A percentile compares a stretch with the other conserved stretches of the same genome.
Conservation (phyloP, 768 basidiomycete species). For the Rhizopogon sp. region DNA sequence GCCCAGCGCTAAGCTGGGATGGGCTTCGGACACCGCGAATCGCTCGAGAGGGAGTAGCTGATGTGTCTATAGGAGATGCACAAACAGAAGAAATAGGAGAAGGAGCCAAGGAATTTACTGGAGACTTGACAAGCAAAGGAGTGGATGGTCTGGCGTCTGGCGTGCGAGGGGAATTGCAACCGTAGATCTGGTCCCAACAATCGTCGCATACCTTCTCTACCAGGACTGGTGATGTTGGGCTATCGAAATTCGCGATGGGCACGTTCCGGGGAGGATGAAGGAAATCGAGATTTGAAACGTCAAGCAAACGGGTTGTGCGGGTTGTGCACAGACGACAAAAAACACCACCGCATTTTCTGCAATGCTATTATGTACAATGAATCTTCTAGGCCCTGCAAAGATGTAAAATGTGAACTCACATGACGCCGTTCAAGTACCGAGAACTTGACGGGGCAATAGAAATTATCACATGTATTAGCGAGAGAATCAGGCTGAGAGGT, state of each 20-base stretch:
- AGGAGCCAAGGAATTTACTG: constrained; percentile 25
- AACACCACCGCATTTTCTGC: constrained; percentile 79
- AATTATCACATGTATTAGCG: constrained; percentile 65
- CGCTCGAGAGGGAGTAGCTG: constrained; percentile 13
- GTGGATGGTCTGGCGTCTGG: constrained; percentile 33
- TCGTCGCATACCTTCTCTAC: constrained; percentile 69
- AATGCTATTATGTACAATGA: constrained; percentile 48
- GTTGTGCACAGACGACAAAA: constrained; percentile 64
- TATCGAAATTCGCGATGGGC: constrained; percentile 53
- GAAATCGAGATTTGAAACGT: constrained; percentile 67
- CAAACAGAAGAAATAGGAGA: constrained; percentile 31
- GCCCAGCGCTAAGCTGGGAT: constrained; percentile 23
- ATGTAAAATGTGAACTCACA: constrained; percentile 36
- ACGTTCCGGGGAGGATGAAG: constrained; percentile 65
- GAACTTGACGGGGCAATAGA: constrained; percentile 62
- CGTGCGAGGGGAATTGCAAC: constrained; percentile 37
- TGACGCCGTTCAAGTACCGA: constrained; percentile 72
- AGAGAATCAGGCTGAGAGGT: constrained; percentile 50
- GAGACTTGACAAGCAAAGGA: constrained; percentile 32
- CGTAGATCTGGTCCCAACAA: constrained; percentile 73
- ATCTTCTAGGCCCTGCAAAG: constrained; percentile 8
- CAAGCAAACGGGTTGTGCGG: constrained; percentile 59
- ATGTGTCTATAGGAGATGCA: constrained; percentile 26
- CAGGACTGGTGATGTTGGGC: constrained; percentile 54
- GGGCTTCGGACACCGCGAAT: constrained; percentile 20